A percentile compares a stretch with the other conserved stretches of the same genome.
Evolutionary conservation across 2,329 filamentous ascomycete species (phyloP).

Genomic region (Ciborinia camelliae): DNA sequence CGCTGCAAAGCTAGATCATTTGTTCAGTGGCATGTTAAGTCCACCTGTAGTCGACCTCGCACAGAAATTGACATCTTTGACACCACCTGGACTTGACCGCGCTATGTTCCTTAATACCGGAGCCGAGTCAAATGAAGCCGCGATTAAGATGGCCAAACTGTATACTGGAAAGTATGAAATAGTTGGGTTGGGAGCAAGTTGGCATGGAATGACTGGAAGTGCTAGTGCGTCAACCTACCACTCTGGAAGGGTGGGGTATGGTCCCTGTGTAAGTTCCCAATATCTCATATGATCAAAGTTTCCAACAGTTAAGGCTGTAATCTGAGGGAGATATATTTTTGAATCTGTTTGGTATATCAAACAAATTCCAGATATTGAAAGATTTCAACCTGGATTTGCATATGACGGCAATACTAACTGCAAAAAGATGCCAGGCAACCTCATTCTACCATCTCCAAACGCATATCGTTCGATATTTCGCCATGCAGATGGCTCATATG

Average conservation of each 20-base stretch:
- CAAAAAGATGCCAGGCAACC: constrained; percentile 51
- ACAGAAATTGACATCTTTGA: constrained; percentile 47
- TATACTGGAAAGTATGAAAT: constrained; percentile 65
- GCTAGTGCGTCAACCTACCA: constrained; percentile 53
- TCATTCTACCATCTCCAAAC: constrained; percentile 57
- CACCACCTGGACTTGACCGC: constrained; percentile 50
- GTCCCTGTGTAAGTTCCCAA: constrained; percentile 36
- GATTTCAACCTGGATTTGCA: background rate
- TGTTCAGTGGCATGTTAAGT: constrained; percentile 57
- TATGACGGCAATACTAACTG: background rate
- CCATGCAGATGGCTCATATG: constrained; percentile 55
- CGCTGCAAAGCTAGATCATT: constrained; percentile 53
- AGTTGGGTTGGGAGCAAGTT: constrained; percentile 56
- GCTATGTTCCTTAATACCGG: constrained; percentile 58
- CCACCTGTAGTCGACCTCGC: constrained; percentile 55
- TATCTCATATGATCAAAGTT: background rate
- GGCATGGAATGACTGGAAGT: constrained; percentile 58
- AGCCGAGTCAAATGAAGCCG: constrained; percentile 57
- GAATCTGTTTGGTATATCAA: background rate
- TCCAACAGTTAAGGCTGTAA: background rate
- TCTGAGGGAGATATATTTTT: background rate
- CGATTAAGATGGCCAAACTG: constrained; percentile 61
- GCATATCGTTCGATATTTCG: constrained; percentile 60
- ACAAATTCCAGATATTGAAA: background rate
- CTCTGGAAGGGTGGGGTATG: constrained; percentile 47